These are phyloP conservation scores for Phytophthora pluvialis DNA, from an alignment of 352 stramenopile genomes.

Conservation along the genomic window DNA sequence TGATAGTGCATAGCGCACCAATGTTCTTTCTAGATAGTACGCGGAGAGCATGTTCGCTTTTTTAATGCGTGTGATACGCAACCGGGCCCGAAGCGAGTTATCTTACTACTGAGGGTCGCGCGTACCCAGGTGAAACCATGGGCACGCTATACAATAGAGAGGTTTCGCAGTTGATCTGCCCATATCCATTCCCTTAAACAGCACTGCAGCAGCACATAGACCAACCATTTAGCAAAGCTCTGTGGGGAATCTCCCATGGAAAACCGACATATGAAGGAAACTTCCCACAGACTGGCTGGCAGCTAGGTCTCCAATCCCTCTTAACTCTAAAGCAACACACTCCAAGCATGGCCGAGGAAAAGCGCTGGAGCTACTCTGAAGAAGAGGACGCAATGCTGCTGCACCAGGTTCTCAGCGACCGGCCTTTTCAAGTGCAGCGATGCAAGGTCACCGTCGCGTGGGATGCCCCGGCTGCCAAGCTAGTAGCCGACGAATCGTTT, in stretches of 20 bases:
- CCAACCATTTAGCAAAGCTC: background rate
- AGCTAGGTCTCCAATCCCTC: too few species aligned
- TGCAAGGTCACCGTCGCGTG: background rate
- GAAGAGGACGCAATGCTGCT: slow-evolving; percentile 7
- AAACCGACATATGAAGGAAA: background rate
- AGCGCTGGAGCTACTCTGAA: slow-evolving; percentile 2
- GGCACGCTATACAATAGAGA: too few species aligned
- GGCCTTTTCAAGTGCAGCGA: background rate
- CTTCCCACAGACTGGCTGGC: background rate
- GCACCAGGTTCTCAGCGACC: background rate
- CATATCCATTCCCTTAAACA: background rate
- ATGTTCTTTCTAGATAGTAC: too few species aligned
- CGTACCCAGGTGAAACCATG: too few species aligned
- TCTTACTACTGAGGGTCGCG: too few species aligned
- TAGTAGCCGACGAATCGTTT: background rate
- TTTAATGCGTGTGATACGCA: too few species aligned
- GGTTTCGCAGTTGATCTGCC: background rate
- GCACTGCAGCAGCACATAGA: background rate
- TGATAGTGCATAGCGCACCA: too few species aligned
- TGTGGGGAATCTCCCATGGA: slow-evolving; percentile 3
- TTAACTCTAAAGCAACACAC: background rate
- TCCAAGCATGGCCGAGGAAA: slow-evolving; percentile 1
- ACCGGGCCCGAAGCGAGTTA: too few species aligned
- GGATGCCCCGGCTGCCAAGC: background rate
- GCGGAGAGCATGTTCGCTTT: too few species aligned